Evolutionary conservation across 805 yeast species (phyloP).

Genomic region (Suhomyces prunicola): DNA sequence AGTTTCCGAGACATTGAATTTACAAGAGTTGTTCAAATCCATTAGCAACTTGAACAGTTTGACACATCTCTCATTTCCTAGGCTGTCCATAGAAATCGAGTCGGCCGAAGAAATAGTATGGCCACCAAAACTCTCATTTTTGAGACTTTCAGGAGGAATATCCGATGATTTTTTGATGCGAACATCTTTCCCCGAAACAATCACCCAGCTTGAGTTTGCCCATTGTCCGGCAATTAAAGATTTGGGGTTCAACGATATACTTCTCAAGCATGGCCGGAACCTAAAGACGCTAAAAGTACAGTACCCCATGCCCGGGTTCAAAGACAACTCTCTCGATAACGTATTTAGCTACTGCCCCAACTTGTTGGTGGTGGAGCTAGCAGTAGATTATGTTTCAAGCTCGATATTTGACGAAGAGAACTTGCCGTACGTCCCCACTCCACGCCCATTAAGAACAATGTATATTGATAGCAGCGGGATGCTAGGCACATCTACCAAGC

Average conservation of each 20-base stretch:
- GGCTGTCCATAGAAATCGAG: slow-evolving; percentile 75
- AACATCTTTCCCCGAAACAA: slow-evolving; percentile 69
- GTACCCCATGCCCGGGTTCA: slow-evolving; percentile 85
- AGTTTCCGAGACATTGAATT: slow-evolving; percentile 86
- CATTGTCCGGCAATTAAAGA: slow-evolving; percentile 82
- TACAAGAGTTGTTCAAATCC: slow-evolving; percentile 74
- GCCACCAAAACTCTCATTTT: slow-evolving; percentile 74
- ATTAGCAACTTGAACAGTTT: slow-evolving; percentile 59
- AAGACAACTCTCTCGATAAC: slow-evolving; percentile 66
- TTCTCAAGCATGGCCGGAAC: slow-evolving; percentile 63
- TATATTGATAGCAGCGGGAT: slow-evolving; percentile 83
- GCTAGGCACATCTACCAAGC: slow-evolving; percentile 75
- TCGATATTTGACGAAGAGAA: slow-evolving; percentile 34
- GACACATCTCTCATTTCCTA: slow-evolving; percentile 79
- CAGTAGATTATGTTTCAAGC: slow-evolving; percentile 74
- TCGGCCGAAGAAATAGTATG: slow-evolving; percentile 55
- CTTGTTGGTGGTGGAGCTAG: slow-evolving; percentile 56
- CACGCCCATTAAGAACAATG: slow-evolving; percentile 55
- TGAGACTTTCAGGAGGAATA: slow-evolving; percentile 86
- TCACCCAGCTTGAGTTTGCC: slow-evolving; percentile 71
- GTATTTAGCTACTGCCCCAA: slow-evolving; percentile 77
- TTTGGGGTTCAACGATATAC: slow-evolving; percentile 57
- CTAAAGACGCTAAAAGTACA: slow-evolving; percentile 62
- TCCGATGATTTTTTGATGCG: slow-evolving; percentile 72
- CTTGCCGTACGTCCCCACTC: slow-evolving; percentile 20